These are phyloP conservation scores for Rhizopogon vesiculosus DNA, from an alignment of 768 basidiomycete species.

Conservation along the genomic window DNA sequence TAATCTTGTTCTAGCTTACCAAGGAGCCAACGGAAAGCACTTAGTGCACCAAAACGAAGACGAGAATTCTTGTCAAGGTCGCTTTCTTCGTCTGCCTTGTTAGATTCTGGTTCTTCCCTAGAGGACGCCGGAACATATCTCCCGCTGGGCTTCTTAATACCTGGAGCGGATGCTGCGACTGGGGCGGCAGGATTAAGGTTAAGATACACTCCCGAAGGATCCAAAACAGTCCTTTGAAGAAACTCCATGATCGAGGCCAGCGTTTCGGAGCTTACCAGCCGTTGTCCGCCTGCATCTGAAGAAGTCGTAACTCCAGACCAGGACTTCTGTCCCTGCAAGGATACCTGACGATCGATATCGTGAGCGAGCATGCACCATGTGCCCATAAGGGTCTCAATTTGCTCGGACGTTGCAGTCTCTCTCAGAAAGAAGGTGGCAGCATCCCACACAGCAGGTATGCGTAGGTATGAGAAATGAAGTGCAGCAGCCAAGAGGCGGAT, in stretches of 20 bases:
- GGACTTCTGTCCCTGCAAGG: slow-evolving; percentile 41
- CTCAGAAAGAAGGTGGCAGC: slow-evolving; percentile 47
- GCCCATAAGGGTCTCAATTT: slow-evolving; percentile 57
- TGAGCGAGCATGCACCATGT: slow-evolving; percentile 70
- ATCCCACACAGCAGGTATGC: slow-evolving; percentile 42
- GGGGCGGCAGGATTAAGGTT: slow-evolving; percentile 56
- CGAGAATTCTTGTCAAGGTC: slow-evolving; percentile 68
- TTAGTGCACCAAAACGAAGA: slow-evolving; percentile 63
- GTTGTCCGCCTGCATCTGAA: slow-evolving; percentile 3
- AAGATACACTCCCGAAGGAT: slow-evolving; percentile 52
- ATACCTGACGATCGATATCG: slow-evolving; percentile 66
- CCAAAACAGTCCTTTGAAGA: slow-evolving; percentile 48
- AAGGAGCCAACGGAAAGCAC: slow-evolving; percentile 57
- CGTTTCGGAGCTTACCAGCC: slow-evolving; percentile 6
- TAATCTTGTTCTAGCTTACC: slow-evolving; percentile 35
- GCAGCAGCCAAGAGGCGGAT: slow-evolving; percentile 57
- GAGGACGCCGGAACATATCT: slow-evolving; percentile 24
- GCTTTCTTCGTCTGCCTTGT: slow-evolving; percentile 51
- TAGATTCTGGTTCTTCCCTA: slow-evolving; percentile 24
- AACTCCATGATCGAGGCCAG: slow-evolving; percentile 43
- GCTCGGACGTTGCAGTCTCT: slow-evolving; percentile 42
- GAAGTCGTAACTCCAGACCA: slow-evolving; percentile 41
- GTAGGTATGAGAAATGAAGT: slow-evolving; percentile 63
- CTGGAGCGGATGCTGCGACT: slow-evolving; percentile 16
- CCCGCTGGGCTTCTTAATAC: slow-evolving; percentile 26